Percentiles rank a stretch among this genome's conserved stretches.
These are phyloP conservation scores for Cotoneaster glaucophyllus DNA, from an alignment of 306 rosid genomes.

Conservation along the genomic window DNA sequence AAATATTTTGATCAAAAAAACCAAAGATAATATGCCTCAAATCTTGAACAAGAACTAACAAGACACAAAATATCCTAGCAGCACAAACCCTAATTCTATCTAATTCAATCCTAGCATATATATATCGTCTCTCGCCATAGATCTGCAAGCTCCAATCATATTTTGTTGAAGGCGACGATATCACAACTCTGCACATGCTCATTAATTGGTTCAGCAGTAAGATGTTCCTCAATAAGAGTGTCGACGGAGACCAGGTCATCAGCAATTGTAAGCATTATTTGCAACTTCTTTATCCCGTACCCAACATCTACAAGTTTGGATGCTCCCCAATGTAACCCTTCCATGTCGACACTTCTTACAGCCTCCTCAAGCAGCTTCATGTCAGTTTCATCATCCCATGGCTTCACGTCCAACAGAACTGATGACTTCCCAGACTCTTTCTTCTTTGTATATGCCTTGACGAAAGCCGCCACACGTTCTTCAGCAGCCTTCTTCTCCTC, in stretches of 20 bases:
- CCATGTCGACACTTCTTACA: slow-evolving; percentile 71
- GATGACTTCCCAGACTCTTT: slow-evolving; percentile 94
- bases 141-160: slow-evolving; percentile 22
- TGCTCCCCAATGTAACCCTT: slow-evolving; percentile 90
- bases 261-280: slow-evolving; percentile 66
- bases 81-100: too few relatives aligned
- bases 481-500: slow-evolving; percentile 98
- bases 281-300: slow-evolving; percentile 85
- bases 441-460: slow-evolving; percentile 79
- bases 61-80: too few relatives aligned
- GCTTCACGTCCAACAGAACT: slow-evolving; percentile 85
- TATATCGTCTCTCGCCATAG: too few relatives aligned
- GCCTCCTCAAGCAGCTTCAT: slow-evolving; percentile 93
- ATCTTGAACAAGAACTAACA: too few relatives aligned
- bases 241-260: slow-evolving; percentile 88
- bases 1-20: too few relatives aligned
- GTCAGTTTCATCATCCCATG: slow-evolving; percentile 99
- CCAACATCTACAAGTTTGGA: slow-evolving; percentile 91
- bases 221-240: slow-evolving; percentile 60
- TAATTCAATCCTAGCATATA: too few relatives aligned
- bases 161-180: slow-evolving; percentile 84
- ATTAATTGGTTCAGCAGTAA: slow-evolving; percentile 59
- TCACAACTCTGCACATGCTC: slow-evolving; percentile 94
- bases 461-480: slow-evolving; percentile 61
- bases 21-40: too few relatives aligned